Base-by-base conservation (phyloP, 345 rosid species). In the Sonneratia alba region DNA sequence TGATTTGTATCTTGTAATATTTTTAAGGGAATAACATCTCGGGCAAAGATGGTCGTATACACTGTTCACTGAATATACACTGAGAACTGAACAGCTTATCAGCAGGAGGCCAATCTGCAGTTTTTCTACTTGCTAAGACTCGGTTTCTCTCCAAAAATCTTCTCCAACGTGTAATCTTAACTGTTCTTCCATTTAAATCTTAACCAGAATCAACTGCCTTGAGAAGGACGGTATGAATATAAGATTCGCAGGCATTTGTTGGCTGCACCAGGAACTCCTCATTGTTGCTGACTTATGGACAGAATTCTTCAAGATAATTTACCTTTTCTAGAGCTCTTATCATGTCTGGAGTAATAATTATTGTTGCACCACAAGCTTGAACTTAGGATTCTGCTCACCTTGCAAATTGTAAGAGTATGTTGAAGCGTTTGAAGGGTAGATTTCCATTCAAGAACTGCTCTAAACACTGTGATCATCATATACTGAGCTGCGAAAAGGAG, bases 371-470 rank as follows among this genome's bases (percentile, higher is more conserved):
- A 76, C 89, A n/a, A 95, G 98, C 85, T 92, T 83, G 99, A 95
- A 83, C 98, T 95, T 70, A 85, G 99, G 81, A 89, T 95, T 84
- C 88, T 95, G 99, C 99, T 66, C 99, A 95, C 85, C 90, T 95
- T 73, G 86, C 98, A 71, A 71, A 88, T 74, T 95, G 99, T 73
- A 79, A 86, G 82, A 95, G 99, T 80, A 95, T 95, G 99, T 78
- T 92, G 86, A 92, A 72, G 99, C 99, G 72, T 95, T 95, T 77
- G 75, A 86, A 83, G 67, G 97, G 99, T 37, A 69, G 99, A 95
- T 80, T 92, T 92, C 74, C 99, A 92, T 80, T 95, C 99, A 48
- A 90, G 99, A 81, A 92, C 97, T 42, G 97, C 99, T 71, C 79
- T 95, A 95, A 92, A 95, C 84, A 95, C n/a, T 95, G 99, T 95